Evolutionary conservation across 352 stramenopile genomes (phyloP), one percentile per base, ranked within the genome.

Genomic region (Phytophthora pluvialis): DNA sequence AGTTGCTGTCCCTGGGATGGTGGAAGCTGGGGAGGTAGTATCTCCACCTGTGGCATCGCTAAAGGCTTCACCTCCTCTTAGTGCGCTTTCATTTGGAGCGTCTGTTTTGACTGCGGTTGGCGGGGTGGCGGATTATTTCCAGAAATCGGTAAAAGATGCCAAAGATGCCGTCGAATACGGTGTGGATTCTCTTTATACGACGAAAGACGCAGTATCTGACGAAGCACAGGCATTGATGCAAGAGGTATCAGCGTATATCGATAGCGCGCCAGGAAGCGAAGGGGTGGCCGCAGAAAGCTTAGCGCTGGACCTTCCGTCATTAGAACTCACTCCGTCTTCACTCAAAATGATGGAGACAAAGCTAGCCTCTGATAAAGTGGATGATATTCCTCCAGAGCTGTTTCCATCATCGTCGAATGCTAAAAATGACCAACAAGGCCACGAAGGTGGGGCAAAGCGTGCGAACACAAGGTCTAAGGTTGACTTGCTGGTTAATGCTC

Each of bases 151-250:
- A 6, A 86, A 88, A 49, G 81, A 90, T 32, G 86, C 86, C 21
- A 93, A 92, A 63, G 83, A 91, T 31, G 83, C 60, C 0, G 72
- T 94, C 3, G 83, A 94, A 36, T 88, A 83, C 44, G 64, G 81
- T 5, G 82, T 94, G 2, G 86, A 94, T 57, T 85, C 80, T 13
- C 54, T 94, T 12, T 90, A 91, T 36, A 91, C 80, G 11, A 83
- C 83, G 3, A 88, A 84, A 49, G 86, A 94, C 48, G 70, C 66
- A 6, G 60, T 93, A 0, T 75, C 80, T 2, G 86, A 94, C 48
- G 83, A 94, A 65, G 79, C 83, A 4, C 74, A 91, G 42, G 73
- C 67, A 0, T 63, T 93, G 28, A 67, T 91, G 11, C 67, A 88
- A 58, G 82, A 88, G 48, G 82, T 93, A 8, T 83, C 73, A 5